Percentiles rank a stretch among this genome's conserved stretches.
These are phyloP conservation scores for Diaporthe velutina DNA, from an alignment of 2,329 filamentous ascomycete genomes.

Conservation along the genomic window DNA sequence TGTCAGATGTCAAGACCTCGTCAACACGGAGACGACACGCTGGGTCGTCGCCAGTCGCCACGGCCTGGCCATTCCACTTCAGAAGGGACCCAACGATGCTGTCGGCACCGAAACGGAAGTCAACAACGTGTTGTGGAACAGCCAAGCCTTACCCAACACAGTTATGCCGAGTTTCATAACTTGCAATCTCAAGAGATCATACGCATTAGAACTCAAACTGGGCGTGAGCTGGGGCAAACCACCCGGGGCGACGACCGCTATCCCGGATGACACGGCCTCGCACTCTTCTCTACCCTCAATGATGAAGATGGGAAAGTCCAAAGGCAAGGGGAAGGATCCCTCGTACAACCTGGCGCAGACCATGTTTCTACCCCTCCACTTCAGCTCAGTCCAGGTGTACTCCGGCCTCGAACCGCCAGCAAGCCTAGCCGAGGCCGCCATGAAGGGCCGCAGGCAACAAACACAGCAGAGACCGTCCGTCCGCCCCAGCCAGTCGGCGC, in stretches of 20 bases:
- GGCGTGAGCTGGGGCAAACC: conserved; percentile 81
- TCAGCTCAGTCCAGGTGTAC: conserved; percentile 81
- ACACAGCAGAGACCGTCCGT: conserved; percentile 43
- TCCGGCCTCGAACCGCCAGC: conserved; percentile 88
- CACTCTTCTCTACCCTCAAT: conserved; percentile 34
- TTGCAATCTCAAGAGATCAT: conserved; percentile 86
- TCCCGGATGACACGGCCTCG: conserved; percentile 38
- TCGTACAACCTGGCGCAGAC: conserved; percentile 69
- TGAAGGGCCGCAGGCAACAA: conserved; percentile 38
- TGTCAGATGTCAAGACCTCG: conserved; percentile 82
- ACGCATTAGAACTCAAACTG: conserved; percentile 86
- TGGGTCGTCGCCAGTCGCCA: conserved; percentile 82
- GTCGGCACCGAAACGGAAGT: conserved; percentile 77
- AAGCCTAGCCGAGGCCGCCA: conserved; percentile 76
- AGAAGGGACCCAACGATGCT: conserved; percentile 65
- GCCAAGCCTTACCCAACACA: conserved; percentile 81
- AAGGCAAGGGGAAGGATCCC: conserved; percentile 52
- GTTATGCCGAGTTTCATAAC: conserved; percentile 89
- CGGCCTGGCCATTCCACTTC: conserved; percentile 79
- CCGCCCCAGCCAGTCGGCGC: conserved; percentile 50
- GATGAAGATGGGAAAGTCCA: conserved; percentile 39
- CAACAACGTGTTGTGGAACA: conserved; percentile 80
- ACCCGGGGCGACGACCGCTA: conserved; percentile 44
- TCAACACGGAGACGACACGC: conserved; percentile 76
- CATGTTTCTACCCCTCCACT: conserved; percentile 82